These are phyloP conservation scores for Fusarium brevicatenulatum DNA, from an alignment of 2,329 filamentous ascomycete species.

Conservation along the genomic window DNA sequence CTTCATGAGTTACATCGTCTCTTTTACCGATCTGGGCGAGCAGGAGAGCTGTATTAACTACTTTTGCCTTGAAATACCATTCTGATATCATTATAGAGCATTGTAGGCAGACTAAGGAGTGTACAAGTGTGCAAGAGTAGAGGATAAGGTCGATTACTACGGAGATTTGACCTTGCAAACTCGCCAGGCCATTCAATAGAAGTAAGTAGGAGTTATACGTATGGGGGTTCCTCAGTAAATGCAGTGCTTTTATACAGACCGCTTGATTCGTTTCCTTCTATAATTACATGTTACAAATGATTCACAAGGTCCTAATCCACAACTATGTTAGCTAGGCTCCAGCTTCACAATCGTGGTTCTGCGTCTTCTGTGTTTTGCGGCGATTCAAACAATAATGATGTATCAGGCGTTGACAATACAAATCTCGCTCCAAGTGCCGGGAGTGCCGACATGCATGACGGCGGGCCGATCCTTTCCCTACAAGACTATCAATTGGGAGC, in stretches of 20 bases:
- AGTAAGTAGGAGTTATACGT: neutral
- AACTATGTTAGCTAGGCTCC: neutral
- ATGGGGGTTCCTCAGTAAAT: neutral
- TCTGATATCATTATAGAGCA: too few species aligned
- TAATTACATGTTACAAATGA: neutral
- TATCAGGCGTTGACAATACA: neutral
- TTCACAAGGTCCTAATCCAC: neutral
- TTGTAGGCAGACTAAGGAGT: too few species aligned
- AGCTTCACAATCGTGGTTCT: accelerated
- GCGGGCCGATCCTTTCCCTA: neutral
- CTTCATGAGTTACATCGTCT: neutral
- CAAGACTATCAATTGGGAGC: neutral
- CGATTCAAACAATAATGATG: accelerated
- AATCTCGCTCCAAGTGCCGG: neutral
- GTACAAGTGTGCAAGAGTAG: too few species aligned
- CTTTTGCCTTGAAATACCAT: accelerated
- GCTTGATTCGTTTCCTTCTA: neutral
- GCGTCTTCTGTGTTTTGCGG: accelerated
- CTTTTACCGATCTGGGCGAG: neutral
- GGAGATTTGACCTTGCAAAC: too few species aligned
- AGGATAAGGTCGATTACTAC: too few species aligned
- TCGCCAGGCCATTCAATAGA: neutral
- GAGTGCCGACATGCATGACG: neutral
- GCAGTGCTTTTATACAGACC: neutral
- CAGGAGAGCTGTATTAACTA: accelerated